A percentile compares a stretch with the other conserved stretches of the same genome.
These are phyloP conservation scores for Acidomyces sp. DNA, from an alignment of 495 filamentous ascomycete genomes.

Conservation along the genomic window DNA sequence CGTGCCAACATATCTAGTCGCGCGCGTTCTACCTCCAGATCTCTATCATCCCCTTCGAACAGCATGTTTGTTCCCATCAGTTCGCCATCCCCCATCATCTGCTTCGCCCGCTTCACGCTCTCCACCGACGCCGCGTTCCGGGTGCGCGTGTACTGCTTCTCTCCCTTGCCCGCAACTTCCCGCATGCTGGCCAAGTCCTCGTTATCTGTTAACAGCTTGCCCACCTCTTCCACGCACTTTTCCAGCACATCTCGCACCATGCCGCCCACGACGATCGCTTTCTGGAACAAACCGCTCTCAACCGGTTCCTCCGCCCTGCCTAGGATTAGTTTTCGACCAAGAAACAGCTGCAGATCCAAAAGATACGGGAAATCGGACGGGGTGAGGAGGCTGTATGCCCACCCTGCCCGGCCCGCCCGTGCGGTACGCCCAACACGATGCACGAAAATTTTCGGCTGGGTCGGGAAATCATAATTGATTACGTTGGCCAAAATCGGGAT, in stretches of 20 bases:
- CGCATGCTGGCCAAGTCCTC: slow-evolving; percentile 58
- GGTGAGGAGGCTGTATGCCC: slow-evolving; percentile 84
- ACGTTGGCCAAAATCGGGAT: slow-evolving; percentile 92
- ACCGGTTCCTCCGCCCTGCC: slow-evolving; percentile 41
- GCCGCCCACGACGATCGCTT: slow-evolving; percentile 67
- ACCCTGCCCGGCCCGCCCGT: slow-evolving; percentile 78
- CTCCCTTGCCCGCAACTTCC: slow-evolving; percentile 68
- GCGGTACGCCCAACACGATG: slow-evolving; percentile 94
- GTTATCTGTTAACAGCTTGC: slow-evolving; percentile 59
- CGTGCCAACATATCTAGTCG: slow-evolving; percentile 73
- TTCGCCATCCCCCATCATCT: slow-evolving; percentile 54
- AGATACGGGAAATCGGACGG: slow-evolving; percentile 81
- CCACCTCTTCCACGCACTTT: slow-evolving; percentile 61
- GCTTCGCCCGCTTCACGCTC: slow-evolving; percentile 72
- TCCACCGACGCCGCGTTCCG: slow-evolving; percentile 76
- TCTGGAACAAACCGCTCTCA: slow-evolving; percentile 51
- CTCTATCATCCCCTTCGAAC: slow-evolving; percentile 51
- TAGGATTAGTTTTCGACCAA: slow-evolving; percentile 63
- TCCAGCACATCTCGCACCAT: slow-evolving; percentile 58
- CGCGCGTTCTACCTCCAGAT: slow-evolving; percentile 45
- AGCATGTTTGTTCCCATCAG: slow-evolving; percentile 62
- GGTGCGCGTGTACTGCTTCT: slow-evolving; percentile 81
- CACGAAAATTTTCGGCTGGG: slow-evolving; percentile 91
- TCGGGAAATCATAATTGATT: slow-evolving; percentile 97
- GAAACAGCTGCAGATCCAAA: slow-evolving; percentile 87